Evolutionary conservation across 2,329 filamentous ascomycete genomes (phyloP), one percentile per base, ranked within the genome.

Genomic region (Cladorrhinum sp.): DNA sequence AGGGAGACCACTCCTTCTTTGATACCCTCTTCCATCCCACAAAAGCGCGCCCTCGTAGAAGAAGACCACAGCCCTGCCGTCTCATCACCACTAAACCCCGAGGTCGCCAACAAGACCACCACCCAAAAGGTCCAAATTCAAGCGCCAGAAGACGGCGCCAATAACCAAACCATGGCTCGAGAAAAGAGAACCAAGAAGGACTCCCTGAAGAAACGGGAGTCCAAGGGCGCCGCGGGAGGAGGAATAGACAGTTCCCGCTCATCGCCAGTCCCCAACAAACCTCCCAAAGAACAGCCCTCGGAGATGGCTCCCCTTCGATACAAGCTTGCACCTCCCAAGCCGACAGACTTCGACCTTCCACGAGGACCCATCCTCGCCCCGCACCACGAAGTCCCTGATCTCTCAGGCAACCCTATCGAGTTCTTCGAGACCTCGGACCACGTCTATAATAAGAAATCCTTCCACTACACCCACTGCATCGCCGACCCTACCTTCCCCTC

Each of bases 391-490:
- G 75, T 84, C 24, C 73, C 77, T 30, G 75, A 77, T 24, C 75
- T 80, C 3, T 77, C 82, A 62, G 82, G 82, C 8, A 74, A 77
- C 62, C 75, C 74, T 16, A 77, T 86, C 6, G 79, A 84, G 64
- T 88, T 88, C 70, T 80, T 82, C 64, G 85, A 88, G 72, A 83
- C 84, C 0, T 82, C 84, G 1, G 86, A 89, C 61, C 85, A 88
- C 70, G 83, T 86, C 16, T 83, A 79, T 61, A 88, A 88, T 66
- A 87, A 87, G 68, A 87, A 86, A 69, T 85, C 88, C 59, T 98
- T 94, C 73, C 89, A 92, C 62, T 98, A 98, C 73, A 90, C 88
- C 30, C 90, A 93, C 69, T 96, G 91, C 72, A 93, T 97, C 66
- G 92, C 92, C 67, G 93, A 97, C 67, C 92, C 92, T 1, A 81